Conservation (phyloP, 2,329 filamentous ascomycete species). For the Ophiosphaerella korrae region DNA sequence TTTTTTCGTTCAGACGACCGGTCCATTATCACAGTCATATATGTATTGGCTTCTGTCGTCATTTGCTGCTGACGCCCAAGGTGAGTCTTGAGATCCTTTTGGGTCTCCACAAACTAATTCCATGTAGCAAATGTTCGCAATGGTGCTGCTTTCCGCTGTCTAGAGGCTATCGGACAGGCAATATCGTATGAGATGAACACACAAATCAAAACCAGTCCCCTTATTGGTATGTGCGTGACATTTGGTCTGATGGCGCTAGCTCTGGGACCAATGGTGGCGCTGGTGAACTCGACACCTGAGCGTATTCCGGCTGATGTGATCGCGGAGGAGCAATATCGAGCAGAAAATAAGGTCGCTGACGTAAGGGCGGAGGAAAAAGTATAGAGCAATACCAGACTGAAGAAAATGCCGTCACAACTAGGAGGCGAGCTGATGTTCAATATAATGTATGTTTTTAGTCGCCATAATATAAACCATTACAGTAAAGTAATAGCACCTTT, state of each 20-base stretch:
- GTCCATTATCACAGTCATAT: conserved; percentile 36
- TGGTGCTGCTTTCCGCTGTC: conserved; percentile 33
- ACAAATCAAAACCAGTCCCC: conserved; percentile 32
- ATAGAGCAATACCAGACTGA: neutral
- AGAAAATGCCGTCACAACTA: neutral
- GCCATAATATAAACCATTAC: neutral
- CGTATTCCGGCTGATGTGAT: conserved; percentile 39
- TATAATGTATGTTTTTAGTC: neutral
- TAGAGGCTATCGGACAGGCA: conserved; percentile 35
- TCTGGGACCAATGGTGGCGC: conserved; percentile 36
- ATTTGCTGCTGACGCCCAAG: conserved; percentile 35
- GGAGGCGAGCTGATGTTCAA: neutral
- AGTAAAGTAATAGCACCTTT: neutral
- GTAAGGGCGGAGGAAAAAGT: conserved; percentile 19
- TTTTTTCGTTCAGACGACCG: conserved; percentile 56
- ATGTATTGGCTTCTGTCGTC: conserved; percentile 42
- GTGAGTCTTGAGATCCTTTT: conserved; percentile 1
- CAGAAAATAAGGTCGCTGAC: conserved; percentile 19
- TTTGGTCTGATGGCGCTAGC: conserved; percentile 40
- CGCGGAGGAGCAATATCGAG: conserved; percentile 28
- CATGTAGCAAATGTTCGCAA: conserved; percentile 28
- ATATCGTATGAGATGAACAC: conserved; percentile 40
- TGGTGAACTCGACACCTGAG: conserved; percentile 41
- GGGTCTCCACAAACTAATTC: conserved; percentile 4
- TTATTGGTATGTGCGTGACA: conserved; percentile 39